Conservation (phyloP, 176 grass and related monocot genomes). For the Avena insularis region DNA sequence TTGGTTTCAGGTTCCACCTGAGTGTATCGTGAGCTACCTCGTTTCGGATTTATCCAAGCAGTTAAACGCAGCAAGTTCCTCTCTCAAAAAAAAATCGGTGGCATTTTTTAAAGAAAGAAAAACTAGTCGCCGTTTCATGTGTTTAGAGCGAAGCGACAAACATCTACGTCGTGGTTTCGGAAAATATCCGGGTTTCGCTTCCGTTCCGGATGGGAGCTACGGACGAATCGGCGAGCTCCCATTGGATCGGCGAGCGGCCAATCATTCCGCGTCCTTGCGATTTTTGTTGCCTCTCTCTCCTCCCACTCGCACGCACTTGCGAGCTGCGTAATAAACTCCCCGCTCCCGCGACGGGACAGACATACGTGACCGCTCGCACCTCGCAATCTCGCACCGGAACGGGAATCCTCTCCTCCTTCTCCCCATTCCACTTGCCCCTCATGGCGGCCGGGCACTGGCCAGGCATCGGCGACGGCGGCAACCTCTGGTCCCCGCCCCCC, state of each 20-base stretch:
- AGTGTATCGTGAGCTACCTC: no score
- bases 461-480: background rate
- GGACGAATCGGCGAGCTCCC: background rate
- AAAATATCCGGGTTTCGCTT: background rate
- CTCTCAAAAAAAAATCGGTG: no score
- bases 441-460: conserved; percentile 27
- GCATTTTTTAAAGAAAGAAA: no score
- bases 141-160: background rate
- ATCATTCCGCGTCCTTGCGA: background rate
- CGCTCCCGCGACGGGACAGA: background rate
- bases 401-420: no score
- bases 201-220: background rate
- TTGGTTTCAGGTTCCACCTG: no score
- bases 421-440: background rate
- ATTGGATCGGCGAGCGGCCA: background rate
- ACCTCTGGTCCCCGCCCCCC: conserved; percentile 20
- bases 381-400: background rate
- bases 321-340: background rate
- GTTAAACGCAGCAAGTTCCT: no score
- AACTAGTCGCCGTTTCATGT: no score
- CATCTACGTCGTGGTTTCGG: background rate
- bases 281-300: background rate
- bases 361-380: background rate
- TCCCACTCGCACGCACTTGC: background rate
- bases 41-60: no score